Evolutionary conservation across 2,329 filamentous ascomycete genomes (phyloP).

Genomic region (Thyridium curvatum): DNA sequence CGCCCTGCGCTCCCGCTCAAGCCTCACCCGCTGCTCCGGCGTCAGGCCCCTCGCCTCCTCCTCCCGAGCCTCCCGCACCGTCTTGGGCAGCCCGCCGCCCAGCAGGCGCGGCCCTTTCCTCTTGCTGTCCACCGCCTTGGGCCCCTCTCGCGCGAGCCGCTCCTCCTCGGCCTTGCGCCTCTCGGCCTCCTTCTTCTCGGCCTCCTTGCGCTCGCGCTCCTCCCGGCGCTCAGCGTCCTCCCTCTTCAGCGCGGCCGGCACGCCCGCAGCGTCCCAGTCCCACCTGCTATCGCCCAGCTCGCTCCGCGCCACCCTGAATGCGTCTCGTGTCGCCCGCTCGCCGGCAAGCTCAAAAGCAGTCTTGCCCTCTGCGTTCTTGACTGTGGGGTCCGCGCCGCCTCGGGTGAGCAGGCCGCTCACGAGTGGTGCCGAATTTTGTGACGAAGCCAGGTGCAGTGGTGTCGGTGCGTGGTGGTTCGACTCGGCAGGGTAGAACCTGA

Average conservation of each 20-base stretch:
- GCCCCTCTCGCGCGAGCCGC: slow-evolving; percentile 61
- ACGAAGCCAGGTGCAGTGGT: slow-evolving; percentile 77
- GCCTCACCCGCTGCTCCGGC: slow-evolving; percentile 73
- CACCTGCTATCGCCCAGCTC: slow-evolving; percentile 73
- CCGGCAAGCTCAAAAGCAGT: slow-evolving; percentile 83
- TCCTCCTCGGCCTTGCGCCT: slow-evolving; percentile 70
- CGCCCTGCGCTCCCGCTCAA: slow-evolving; percentile 85
- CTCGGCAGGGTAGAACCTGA: slow-evolving; percentile 66
- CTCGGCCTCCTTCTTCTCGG: slow-evolving; percentile 61
- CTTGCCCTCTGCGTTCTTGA: slow-evolving; percentile 68
- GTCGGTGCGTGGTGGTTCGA: slow-evolving; percentile 77
- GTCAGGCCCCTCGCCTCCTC: slow-evolving; percentile 82
- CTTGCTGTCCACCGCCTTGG: slow-evolving; percentile 41
- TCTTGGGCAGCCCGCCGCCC: slow-evolving; percentile 59
- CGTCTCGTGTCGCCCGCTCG: slow-evolving; percentile 78
- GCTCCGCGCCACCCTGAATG: slow-evolving; percentile 80
- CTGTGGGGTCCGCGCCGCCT: slow-evolving; percentile 65
- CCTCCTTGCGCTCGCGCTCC: slow-evolving; percentile 63
- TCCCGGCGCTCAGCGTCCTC: slow-evolving; percentile 65
- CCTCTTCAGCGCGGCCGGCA: slow-evolving; percentile 66
- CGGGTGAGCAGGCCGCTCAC: slow-evolving; percentile 71
- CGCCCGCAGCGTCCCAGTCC: slow-evolving; percentile 69
- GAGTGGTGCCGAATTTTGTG: slow-evolving; percentile 72
- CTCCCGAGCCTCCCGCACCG: slow-evolving; percentile 72
- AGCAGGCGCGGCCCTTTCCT: slow-evolving; percentile 44